Evolutionary conservation across 768 basidiomycete species (phyloP).

Genomic region (Coprinopsis strossmayeri): DNA sequence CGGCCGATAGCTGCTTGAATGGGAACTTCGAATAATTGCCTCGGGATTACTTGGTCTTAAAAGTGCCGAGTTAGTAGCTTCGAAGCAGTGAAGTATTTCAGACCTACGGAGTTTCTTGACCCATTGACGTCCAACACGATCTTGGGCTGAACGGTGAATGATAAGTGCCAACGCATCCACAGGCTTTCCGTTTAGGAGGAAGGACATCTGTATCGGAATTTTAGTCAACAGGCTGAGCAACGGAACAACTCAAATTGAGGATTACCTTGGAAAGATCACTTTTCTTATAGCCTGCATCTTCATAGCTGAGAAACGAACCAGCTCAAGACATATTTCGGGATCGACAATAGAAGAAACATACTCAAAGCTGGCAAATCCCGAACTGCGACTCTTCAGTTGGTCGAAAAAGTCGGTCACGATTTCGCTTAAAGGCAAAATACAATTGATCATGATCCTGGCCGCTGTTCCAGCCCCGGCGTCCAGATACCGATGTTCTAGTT

Average conservation of each 20-base stretch:
- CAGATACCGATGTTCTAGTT: conserved; percentile 79
- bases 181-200: conserved; percentile 81
- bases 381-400: conserved; percentile 87
- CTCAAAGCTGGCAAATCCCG: conserved; percentile 91
- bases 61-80: not conserved
- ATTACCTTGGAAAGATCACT: conserved; percentile 80
- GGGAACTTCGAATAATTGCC: conserved; percentile 90
- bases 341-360: conserved; percentile 30
- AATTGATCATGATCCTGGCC: conserved; percentile 74
- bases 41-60: conserved; percentile 84
- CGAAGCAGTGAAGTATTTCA: not conserved
- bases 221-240: not conserved
- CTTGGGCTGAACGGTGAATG: conserved; percentile 76
- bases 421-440: conserved; percentile 82
- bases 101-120: conserved; percentile 84
- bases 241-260: not conserved
- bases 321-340: not conserved
- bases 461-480: conserved; percentile 48
- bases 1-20: conserved; percentile 91
- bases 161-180: conserved; percentile 93
- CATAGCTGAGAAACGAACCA: conserved; percentile 55
- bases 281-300: conserved; percentile 82
- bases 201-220: conserved; percentile 62
- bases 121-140: conserved; percentile 74
- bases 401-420: conserved; percentile 96